Evolutionary conservation across 495 filamentous ascomycete species (phyloP).

Genomic region (Talaromyces liani): DNA sequence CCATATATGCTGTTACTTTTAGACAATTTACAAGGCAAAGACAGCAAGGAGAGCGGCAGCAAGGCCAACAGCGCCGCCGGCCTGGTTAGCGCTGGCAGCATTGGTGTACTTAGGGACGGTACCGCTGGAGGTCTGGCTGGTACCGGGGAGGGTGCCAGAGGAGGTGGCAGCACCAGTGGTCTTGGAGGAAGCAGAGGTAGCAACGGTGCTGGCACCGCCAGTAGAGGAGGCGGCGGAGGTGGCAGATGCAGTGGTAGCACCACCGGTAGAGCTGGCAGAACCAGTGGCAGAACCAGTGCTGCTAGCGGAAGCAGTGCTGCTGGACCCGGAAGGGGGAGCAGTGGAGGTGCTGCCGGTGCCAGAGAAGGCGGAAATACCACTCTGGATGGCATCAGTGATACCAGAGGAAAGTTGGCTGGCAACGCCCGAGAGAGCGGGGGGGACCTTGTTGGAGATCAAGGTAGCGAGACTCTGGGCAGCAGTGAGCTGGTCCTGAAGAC

Average conservation of each 20-base stretch:
- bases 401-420: conserved; percentile 21
- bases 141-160: conserved; percentile 10
- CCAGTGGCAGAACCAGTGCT: conserved; percentile 4
- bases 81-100: conserved; percentile 22
- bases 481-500: conserved; percentile 21
- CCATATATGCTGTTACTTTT: neutral
- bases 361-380: conserved; percentile 19
- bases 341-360: conserved; percentile 9
- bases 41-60: conserved; percentile 19
- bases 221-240: neutral
- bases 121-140: conserved; percentile 6
- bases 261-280: neutral
- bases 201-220: neutral
- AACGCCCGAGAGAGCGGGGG: conserved; percentile 15
- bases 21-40: conserved; percentile 19
- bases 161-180: conserved; percentile 11
- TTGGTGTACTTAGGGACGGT: conserved; percentile 17
- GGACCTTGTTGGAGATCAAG: conserved; percentile 27
- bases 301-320: neutral
- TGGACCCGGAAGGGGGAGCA: conserved; percentile 2
- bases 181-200: conserved; percentile 9
- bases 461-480: conserved; percentile 26
- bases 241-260: conserved; percentile 1
- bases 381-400: conserved; percentile 27
- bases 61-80: conserved; percentile 19